phyloP scores from a whole-genome alignment of 179 eudicot genomes.

The Carnegiea gigantea region DNA sequence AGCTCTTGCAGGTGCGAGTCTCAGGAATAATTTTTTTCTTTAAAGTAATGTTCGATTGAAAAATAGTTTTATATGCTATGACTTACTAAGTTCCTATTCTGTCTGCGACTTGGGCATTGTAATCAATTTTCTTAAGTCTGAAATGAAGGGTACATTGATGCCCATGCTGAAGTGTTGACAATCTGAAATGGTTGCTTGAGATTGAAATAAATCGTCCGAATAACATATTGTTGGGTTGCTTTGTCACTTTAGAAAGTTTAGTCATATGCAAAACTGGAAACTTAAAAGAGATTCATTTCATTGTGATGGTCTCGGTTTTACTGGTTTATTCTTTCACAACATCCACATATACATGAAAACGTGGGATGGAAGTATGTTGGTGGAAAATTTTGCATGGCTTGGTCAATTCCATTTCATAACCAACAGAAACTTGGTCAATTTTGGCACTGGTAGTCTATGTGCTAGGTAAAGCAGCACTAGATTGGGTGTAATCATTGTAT shows the following conservation, averaged over 20 bases:
- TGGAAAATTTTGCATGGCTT: background rate
- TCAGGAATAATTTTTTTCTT: background rate
- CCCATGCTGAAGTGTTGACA: background rate
- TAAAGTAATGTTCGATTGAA: too few species aligned
- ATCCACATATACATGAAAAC: background rate
- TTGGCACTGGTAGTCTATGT: background rate
- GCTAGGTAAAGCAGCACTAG: background rate
- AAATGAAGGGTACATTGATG: background rate
- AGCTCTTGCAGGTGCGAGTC: constrained; percentile 66
- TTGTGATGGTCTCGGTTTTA: background rate
- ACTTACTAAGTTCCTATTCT: background rate
- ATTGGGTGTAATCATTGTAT: background rate
- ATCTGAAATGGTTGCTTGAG: background rate
- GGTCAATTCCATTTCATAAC: background rate
- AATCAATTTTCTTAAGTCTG: background rate
- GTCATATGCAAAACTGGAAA: background rate
- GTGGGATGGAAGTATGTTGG: background rate
- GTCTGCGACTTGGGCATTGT: background rate
- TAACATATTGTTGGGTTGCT: background rate
- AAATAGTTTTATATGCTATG: background rate
- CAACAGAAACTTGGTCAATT: background rate
- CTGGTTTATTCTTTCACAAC: background rate
- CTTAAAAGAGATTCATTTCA: background rate
- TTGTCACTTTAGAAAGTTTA: background rate
- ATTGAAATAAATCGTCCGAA: background rate